Conservation (phyloP, 257 asterid species). For the Paulownia fortunei region DNA sequence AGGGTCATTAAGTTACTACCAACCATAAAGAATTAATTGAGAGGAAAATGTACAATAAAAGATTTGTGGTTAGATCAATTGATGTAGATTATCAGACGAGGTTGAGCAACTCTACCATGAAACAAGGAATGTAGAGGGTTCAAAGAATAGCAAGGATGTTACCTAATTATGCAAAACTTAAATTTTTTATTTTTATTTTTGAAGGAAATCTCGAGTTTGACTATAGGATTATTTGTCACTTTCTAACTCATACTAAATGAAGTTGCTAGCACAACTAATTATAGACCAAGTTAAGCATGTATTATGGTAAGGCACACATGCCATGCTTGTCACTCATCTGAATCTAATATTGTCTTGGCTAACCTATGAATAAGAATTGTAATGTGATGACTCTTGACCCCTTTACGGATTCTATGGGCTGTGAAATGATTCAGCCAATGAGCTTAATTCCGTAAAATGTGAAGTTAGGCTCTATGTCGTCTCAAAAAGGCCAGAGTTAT, state of each 20-base stretch:
- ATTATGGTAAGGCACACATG: background rate
- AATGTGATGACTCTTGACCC: background rate
- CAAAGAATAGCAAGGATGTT: background rate
- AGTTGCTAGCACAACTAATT: background rate
- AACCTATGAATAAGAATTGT: background rate
- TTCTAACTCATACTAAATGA: background rate
- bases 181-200: background rate
- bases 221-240: background rate
- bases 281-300: constrained; percentile 2
- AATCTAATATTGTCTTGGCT: background rate
- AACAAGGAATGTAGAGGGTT: too few relatives aligned
- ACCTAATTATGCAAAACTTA: background rate
- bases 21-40: too few relatives aligned
- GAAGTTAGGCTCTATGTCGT: background rate
- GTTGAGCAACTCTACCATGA: too few relatives aligned
- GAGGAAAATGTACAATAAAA: too few relatives aligned
- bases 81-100: too few relatives aligned
- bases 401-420: constrained; percentile 5
- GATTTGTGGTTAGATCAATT: too few relatives aligned
- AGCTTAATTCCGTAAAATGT: constrained; percentile 4
- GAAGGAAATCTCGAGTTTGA: too few relatives aligned
- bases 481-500: background rate
- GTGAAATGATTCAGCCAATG: constrained; percentile 10
- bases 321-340: background rate
- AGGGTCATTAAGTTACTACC: too few relatives aligned